Base-by-base conservation (phyloP, 2,329 filamentous ascomycete species). In the Pezicula neosporulosa region DNA sequence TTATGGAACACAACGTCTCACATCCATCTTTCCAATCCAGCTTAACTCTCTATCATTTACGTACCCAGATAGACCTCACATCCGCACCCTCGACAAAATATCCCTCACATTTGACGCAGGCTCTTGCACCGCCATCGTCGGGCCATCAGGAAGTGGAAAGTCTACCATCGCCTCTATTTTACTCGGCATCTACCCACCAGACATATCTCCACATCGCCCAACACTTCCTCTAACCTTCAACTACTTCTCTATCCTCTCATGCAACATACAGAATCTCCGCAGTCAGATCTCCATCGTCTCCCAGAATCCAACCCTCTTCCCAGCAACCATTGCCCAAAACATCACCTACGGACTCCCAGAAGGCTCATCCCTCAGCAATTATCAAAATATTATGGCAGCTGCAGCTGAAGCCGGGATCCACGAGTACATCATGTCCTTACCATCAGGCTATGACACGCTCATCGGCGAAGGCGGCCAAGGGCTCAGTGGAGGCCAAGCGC, bases 61-160 rank as follows among this genome's bases (percentile, higher is more conserved):
- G 0, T 96, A 96, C 61, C 86, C 88, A 0, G 74, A 76, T 2
- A 74, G 77, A 0, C 75, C 76, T 0, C 66, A 72, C 1, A 72
- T 72, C 0, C 63, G 66, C 1, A 80, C 90, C 0, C 73, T 97
- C 2, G 74, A 75, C 9, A 72, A 81, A 19, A 66, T 96, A n/a
- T 83, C 76, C n/a, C 72, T 96, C 7, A 72, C 69, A 0, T 80
- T 97, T 47, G 65, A 74, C 1, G 68, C 78, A 0, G 83, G 85
- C 19, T 82, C 80, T 4, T 88, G 82, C 58, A 85, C 85, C 0
- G 90, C 89, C 2, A 82, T 97, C 18, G 90, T 95, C 2, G 92
- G 93, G 1, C 72, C 81, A 1, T 96, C 91, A 0, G 93, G 94
- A 0, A 89, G 87, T n/a, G 93, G 94, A 1, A 97, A 99, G 70